phyloP scores from a whole-genome alignment of 805 yeast species.

The Candida nemodendra region DNA sequence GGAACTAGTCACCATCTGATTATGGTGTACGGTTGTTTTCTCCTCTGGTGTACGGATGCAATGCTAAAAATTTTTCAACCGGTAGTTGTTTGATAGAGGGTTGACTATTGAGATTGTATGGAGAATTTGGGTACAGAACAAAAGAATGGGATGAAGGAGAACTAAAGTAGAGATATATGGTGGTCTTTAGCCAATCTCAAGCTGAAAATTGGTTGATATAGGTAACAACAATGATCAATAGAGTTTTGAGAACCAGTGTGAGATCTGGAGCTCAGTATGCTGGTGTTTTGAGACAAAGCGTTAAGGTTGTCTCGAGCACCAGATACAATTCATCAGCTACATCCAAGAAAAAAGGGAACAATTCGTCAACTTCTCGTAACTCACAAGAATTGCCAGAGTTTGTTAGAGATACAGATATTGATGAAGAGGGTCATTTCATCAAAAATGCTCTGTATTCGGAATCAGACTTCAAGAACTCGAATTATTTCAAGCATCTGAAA shows the following conservation, averaged over 20 bases:
- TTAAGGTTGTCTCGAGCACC: slow-evolving; percentile 1
- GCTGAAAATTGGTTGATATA: not conserved
- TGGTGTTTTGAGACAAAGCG: slow-evolving; percentile 4
- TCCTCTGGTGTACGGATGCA: not conserved
- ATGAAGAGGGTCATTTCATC: slow-evolving; percentile 26
- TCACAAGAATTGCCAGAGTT: slow-evolving; percentile 6
- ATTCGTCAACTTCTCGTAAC: not conserved
- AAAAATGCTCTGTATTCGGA: slow-evolving; percentile 18
- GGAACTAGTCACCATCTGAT: too few species aligned
- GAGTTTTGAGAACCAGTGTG: slow-evolving; percentile 10
- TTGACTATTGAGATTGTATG: slow-evolving; percentile 9
- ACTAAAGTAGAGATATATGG: too few species aligned
- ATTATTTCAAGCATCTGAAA: slow-evolving; percentile 19
- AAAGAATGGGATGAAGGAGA: slow-evolving; percentile 1
- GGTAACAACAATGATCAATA: slow-evolving; percentile 5
- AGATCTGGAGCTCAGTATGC: slow-evolving; percentile 4
- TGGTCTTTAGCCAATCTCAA: slow-evolving; percentile 1
- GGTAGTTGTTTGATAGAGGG: not conserved
- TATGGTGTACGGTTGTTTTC: slow-evolving; percentile 8
- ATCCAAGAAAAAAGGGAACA: not conserved
- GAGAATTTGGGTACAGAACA: too few species aligned
- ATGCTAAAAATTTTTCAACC: slow-evolving; percentile 7
- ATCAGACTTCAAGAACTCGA: slow-evolving; percentile 23
- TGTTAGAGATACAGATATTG: slow-evolving; percentile 17
- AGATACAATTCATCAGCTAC: slow-evolving; percentile 7